phyloP scores from a whole-genome alignment of 139 green algal genomes.

The Haematococcus lacustris region DNA sequence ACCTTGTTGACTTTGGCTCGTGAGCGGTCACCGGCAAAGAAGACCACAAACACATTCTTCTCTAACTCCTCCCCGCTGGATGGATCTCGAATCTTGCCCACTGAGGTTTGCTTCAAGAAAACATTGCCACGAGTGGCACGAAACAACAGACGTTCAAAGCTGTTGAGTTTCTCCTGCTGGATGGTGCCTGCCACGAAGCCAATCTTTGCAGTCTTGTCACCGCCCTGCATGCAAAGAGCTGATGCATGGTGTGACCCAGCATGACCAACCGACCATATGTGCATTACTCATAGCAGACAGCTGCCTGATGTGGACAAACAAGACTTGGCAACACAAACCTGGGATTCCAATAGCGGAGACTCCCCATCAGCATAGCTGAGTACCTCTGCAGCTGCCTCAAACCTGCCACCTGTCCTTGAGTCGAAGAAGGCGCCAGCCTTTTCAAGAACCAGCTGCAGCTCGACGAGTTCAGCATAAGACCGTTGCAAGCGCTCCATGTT shows the following conservation, averaged over 20 bases:
- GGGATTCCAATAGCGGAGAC: too few relatives aligned
- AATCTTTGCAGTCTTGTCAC: constrained; percentile 63
- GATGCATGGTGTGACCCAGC: too few relatives aligned
- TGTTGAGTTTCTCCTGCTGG: constrained; percentile 59
- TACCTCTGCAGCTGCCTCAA: too few relatives aligned
- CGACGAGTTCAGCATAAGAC: constrained; percentile 69
- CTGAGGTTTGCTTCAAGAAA: constrained; percentile 71
- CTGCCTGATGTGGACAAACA: too few relatives aligned
- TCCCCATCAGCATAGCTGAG: too few relatives aligned
- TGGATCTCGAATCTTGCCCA: constrained; percentile 71
- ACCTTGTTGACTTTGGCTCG: constrained; percentile 88
- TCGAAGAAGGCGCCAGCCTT: constrained; percentile 84
- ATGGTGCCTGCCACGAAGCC: constrained; percentile 90
- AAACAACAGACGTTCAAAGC: constrained; percentile 94
- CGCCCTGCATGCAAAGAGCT: too few relatives aligned
- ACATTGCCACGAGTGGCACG: constrained; percentile 94
- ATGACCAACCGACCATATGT: too few relatives aligned
- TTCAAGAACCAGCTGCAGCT: constrained; percentile 96
- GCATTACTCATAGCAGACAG: too few relatives aligned
- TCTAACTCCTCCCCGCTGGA: constrained; percentile 67
- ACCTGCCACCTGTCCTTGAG: too few relatives aligned
- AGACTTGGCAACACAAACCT: too few relatives aligned
- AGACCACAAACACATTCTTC: constrained; percentile 94
- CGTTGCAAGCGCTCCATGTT: constrained; percentile 83
- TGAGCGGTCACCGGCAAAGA: constrained; percentile 90